These are phyloP conservation scores for Lyophyllum decastes DNA, from an alignment of 768 basidiomycete species.

Conservation along the genomic window DNA sequence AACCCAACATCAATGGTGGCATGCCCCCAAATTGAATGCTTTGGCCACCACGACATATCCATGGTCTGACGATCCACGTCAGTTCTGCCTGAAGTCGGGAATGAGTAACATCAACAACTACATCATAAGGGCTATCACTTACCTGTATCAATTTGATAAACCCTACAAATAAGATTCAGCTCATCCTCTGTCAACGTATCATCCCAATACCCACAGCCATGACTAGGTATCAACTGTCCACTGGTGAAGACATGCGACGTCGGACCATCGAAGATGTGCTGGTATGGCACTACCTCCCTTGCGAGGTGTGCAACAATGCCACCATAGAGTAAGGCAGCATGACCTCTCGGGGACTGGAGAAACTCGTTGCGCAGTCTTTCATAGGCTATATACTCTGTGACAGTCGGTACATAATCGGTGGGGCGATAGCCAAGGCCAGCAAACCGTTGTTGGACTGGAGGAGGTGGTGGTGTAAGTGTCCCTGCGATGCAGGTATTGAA, in stretches of 20 bases:
- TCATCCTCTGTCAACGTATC: slow-evolving; percentile 23
- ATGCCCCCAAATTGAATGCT: slow-evolving; percentile 6
- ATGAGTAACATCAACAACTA: no score
- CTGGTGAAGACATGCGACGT: slow-evolving; percentile 6
- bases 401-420: no score
- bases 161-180: not conserved
- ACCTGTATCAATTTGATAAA: slow-evolving; percentile 22
- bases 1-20: slow-evolving; percentile 14
- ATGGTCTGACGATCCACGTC: not conserved
- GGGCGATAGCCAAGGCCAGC: no score
- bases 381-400: no score
- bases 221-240: slow-evolving; percentile 2
- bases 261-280: slow-evolving; percentile 19
- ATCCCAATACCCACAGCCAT: no score
- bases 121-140: not conserved
- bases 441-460: no score
- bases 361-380: no score
- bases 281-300: slow-evolving; percentile 4
- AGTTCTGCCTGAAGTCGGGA: not conserved
- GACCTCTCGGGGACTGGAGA: slow-evolving; percentile 16
- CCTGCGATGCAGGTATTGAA: no score
- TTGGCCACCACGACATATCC: slow-evolving; percentile 20
- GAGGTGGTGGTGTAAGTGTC: no score
- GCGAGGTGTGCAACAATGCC: slow-evolving; percentile 27
- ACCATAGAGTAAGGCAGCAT: slow-evolving; percentile 24